Conservation (phyloP, 2,329 filamentous ascomycete genomes). For the Mycocentrospora acerina region DNA sequence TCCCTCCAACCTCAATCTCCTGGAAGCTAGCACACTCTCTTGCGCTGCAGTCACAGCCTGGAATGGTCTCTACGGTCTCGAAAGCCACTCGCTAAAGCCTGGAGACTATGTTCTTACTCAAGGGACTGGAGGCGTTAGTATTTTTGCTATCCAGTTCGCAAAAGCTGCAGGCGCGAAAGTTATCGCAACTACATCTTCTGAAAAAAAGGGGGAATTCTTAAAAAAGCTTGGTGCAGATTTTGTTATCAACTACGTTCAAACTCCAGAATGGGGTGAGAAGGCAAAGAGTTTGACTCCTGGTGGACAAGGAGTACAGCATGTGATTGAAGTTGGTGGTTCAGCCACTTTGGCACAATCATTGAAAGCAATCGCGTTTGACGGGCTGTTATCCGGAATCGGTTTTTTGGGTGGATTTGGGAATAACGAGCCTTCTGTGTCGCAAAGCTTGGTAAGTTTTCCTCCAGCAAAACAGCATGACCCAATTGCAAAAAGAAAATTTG, state of each 20-base stretch:
- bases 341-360: conserved; percentile 57
- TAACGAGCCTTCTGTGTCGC: no score
- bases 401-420: no score
- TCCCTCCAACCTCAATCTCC: conserved; percentile 57
- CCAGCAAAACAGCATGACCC: no score
- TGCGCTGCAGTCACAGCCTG: conserved; percentile 51
- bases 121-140: conserved; percentile 69
- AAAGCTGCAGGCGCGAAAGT: conserved; percentile 58
- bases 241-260: conserved; percentile 59
- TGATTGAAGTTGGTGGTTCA: conserved; percentile 66
- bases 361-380: conserved; percentile 56
- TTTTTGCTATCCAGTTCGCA: conserved; percentile 63
- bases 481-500: no score
- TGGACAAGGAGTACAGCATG: conserved; percentile 60
- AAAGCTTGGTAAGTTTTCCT: no score
- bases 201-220: conserved; percentile 52
- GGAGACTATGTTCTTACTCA: conserved; percentile 61
- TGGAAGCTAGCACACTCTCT: conserved; percentile 50
- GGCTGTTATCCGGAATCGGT: no score
- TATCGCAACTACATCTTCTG: conserved; percentile 59
- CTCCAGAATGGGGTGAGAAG: conserved; percentile 56
- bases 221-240: conserved; percentile 57
- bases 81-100: conserved; percentile 40
- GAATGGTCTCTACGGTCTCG: conserved; percentile 56
- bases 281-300: conserved; percentile 54